Percentiles rank a stretch among this genome's conserved stretches.
Evolutionary conservation across 768 basidiomycete genomes (phyloP).

Genomic region (Agaricus sinodeliciosus): DNA sequence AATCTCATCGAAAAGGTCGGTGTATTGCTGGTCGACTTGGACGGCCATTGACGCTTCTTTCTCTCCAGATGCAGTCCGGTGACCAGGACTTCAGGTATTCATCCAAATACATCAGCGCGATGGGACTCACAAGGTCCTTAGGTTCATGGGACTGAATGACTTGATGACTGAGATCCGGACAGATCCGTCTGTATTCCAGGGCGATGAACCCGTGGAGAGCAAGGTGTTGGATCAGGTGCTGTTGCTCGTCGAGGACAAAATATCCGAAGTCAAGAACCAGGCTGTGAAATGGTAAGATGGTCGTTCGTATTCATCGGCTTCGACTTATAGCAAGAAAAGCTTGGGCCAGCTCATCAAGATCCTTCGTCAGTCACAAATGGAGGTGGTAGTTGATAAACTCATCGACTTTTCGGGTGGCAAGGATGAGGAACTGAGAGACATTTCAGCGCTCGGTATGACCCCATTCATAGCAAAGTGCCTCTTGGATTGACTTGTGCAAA

Average conservation of each 20-base stretch:
- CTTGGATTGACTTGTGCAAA: constrained; percentile 32
- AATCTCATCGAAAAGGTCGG: constrained; percentile 75
- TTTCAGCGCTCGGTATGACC: constrained; percentile 79
- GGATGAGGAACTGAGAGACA: constrained; percentile 92
- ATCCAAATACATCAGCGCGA: constrained; percentile 13
- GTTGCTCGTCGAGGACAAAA: constrained; percentile 85
- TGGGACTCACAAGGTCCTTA: constrained; percentile 23
- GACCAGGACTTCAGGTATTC: constrained; percentile 86
- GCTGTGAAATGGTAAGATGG: constrained; percentile 83
- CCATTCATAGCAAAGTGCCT: constrained; percentile 35
- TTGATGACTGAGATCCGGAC: constrained; percentile 83
- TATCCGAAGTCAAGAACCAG: constrained; percentile 97
- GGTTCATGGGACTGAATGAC: constrained; percentile 97
- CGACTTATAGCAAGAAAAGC: constrained; percentile 34
- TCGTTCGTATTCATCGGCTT: neutral
- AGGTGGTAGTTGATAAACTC: constrained; percentile 82
- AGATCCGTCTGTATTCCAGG: constrained; percentile 66
- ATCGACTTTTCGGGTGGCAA: constrained; percentile 80
- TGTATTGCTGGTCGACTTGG: no score
- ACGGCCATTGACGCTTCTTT: neutral
- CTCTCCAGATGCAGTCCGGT: constrained; percentile 72
- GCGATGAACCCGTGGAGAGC: constrained; percentile 82
- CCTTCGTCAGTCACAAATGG: constrained; percentile 76
- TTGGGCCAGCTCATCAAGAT: constrained; percentile 89
- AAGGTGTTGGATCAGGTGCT: constrained; percentile 83